Conservation (phyloP, 768 basidiomycete species). For the Pulveroboletus sp. region DNA sequence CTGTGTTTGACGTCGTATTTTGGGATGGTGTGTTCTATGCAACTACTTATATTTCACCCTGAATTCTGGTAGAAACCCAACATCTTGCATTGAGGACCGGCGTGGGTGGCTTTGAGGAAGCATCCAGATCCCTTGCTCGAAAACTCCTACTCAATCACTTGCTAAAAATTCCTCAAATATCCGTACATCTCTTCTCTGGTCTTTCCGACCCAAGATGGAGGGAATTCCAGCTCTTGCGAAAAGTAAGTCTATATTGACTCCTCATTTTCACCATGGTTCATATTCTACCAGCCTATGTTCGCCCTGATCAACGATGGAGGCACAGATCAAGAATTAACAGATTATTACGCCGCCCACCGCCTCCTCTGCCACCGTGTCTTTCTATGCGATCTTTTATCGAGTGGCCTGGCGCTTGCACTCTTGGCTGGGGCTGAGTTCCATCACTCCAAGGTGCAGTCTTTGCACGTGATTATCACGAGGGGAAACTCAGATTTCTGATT, state of each 20-base stretch:
- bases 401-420: conserved; percentile 46
- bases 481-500: not conserved
- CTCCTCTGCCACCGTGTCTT: conserved; percentile 47
- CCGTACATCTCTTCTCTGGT: conserved; percentile 43
- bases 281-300: conserved; percentile 55
- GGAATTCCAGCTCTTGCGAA: conserved; percentile 37
- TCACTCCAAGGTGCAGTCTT: conserved; percentile 51
- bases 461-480: not conserved
- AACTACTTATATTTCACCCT: not conserved
- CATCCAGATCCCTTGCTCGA: conserved; percentile 51
- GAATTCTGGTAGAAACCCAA: conserved; percentile 35
- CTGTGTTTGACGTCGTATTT: conserved; percentile 61
- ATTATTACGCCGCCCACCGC: conserved; percentile 19
- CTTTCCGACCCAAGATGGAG: conserved; percentile 47
- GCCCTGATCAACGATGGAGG: conserved; percentile 55
- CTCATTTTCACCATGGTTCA: conserved; percentile 6
- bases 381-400: conserved; percentile 44
- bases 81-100: conserved; percentile 42
- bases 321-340: conserved; percentile 6
- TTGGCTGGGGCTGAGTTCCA: conserved; percentile 54
- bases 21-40: conserved; percentile 41
- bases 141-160: conserved; percentile 49
- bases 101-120: conserved; percentile 29
- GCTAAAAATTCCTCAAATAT: conserved; percentile 32
- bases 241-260: conserved; percentile 29